Evolutionary conservation across 305 asterid genomes (phyloP).

Genomic region (Rubia balearica): DNA sequence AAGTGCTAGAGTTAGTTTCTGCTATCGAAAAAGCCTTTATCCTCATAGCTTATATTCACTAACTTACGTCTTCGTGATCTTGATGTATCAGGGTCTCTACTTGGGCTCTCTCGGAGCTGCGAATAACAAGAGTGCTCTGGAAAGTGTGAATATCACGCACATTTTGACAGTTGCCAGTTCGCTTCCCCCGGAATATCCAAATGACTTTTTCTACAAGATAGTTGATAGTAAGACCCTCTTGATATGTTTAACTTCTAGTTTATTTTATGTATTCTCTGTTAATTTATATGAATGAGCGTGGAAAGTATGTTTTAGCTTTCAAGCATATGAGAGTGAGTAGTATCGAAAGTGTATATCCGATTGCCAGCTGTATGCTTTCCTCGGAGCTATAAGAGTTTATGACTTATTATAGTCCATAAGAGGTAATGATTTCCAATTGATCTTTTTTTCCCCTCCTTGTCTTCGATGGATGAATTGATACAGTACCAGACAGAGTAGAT

Average conservation of each 20-base stretch:
- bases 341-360: neutral
- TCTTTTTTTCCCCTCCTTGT: neutral
- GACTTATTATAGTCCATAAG: neutral
- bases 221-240: slow-evolving; percentile 31
- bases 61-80: slow-evolving; percentile 2
- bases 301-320: neutral
- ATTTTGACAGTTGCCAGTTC: slow-evolving; percentile 52
- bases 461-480: slow-evolving; percentile 21
- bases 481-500: slow-evolving; percentile 61
- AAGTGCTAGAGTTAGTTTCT: neutral
- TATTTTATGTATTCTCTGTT: neutral
- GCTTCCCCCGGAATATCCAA: slow-evolving; percentile 37
- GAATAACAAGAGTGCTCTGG: slow-evolving; percentile 36
- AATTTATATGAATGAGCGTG: neutral
- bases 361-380: neutral
- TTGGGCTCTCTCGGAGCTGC: slow-evolving; percentile 84
- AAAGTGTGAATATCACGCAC: slow-evolving; percentile 59
- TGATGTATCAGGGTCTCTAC: slow-evolving; percentile 56
- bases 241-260: neutral
- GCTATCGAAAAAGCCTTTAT: neutral
- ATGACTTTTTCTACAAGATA: slow-evolving; percentile 57
- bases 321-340: neutral
- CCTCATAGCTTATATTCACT: neutral
- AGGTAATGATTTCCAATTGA: slow-evolving; percentile 7
- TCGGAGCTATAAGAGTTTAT: neutral